phyloP scores from a whole-genome alignment of 2,329 filamentous ascomycete species.

The Keithomyces neogunnii region DNA sequence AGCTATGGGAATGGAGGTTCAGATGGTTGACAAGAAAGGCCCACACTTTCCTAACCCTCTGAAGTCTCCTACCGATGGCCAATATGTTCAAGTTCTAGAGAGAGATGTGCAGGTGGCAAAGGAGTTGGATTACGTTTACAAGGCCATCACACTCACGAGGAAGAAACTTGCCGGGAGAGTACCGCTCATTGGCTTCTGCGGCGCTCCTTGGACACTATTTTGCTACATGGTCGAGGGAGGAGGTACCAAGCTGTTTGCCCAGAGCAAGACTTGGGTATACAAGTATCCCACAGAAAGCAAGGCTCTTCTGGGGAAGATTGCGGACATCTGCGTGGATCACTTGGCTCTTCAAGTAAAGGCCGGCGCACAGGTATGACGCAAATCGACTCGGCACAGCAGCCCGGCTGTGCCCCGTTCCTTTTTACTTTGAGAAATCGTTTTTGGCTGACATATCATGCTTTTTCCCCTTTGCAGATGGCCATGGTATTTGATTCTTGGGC shows the following conservation, averaged over 20 bases:
- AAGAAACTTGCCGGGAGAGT: constrained; percentile 82
- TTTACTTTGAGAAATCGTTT: neutral
- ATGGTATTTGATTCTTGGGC: constrained; percentile 99
- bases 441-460: neutral
- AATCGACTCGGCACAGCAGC: neutral
- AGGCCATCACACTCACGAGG: constrained; percentile 84
- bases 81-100: constrained; percentile 71
- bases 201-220: constrained; percentile 91
- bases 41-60: constrained; percentile 89
- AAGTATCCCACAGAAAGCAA: constrained; percentile 75
- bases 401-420: neutral
- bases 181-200: constrained; percentile 92
- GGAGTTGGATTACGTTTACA: constrained; percentile 90
- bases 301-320: constrained; percentile 78
- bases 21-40: constrained; percentile 97
- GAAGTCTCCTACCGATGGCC: constrained; percentile 66
- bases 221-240: constrained; percentile 99
- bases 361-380: constrained; percentile 64
- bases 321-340: constrained; percentile 91
- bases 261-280: constrained; percentile 96
- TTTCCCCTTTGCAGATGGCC: constrained; percentile 50
- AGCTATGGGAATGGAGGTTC: constrained; percentile 95
- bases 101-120: constrained; percentile 74
- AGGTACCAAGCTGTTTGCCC: constrained; percentile 87
- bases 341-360: constrained; percentile 86